phyloP scores from a whole-genome alignment of 768 basidiomycete species.

The Albatrellus ellisii region DNA sequence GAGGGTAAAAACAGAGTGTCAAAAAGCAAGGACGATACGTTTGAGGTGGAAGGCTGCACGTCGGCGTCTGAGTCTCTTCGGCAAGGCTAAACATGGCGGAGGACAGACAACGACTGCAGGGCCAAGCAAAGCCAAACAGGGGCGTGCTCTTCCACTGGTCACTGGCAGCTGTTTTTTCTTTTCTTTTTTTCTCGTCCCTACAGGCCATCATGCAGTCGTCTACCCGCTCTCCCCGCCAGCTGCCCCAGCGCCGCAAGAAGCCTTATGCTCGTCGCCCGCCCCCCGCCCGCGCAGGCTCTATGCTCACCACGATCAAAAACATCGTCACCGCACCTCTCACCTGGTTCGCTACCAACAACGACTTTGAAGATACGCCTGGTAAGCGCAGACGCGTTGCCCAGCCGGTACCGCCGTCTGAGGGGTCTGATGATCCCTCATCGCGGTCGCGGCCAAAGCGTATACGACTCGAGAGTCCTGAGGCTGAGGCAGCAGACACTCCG shows the following conservation, averaged over 20 bases:
- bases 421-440: slow-evolving; percentile 9
- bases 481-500: background rate
- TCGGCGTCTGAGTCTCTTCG: too few species aligned
- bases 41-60: too few species aligned
- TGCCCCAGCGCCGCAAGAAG: slow-evolving; percentile 12
- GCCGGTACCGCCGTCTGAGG: slow-evolving; percentile 3
- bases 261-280: slow-evolving; percentile 11
- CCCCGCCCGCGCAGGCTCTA: slow-evolving; percentile 18
- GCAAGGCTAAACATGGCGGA: too few species aligned
- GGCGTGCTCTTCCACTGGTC: too few species aligned
- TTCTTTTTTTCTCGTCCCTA: slow-evolving; percentile 23
- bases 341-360: slow-evolving; percentile 18
- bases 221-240: background rate
- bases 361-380: slow-evolving; percentile 19
- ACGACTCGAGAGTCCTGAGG: slow-evolving; percentile 12
- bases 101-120: too few species aligned
- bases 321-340: slow-evolving; percentile 21
- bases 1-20: too few species aligned
- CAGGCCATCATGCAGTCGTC: background rate
- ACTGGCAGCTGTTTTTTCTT: too few species aligned
- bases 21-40: too few species aligned
- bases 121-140: too few species aligned
- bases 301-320: slow-evolving; percentile 23
- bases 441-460: slow-evolving; percentile 17
- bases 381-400: slow-evolving; percentile 19